Conservation (phyloP, 2,329 filamentous ascomycete genomes). For the Thyridium curvatum region DNA sequence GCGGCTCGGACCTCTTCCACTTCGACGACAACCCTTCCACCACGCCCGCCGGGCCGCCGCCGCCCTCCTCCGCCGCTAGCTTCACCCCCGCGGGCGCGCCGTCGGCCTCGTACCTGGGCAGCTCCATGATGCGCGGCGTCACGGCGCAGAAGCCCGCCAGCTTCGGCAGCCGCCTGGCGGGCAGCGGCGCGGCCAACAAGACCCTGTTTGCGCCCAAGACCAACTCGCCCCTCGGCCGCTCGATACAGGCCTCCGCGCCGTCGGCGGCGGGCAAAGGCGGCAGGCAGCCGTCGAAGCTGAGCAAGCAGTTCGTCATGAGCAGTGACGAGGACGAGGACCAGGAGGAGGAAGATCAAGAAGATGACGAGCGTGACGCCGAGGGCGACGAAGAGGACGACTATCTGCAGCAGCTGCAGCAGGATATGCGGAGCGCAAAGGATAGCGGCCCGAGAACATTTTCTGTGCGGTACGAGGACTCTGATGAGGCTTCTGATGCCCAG, state of each 20-base stretch:
- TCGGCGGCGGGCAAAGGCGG: background rate
- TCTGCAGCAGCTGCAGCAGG: constrained; percentile 6
- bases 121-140: constrained; percentile 41
- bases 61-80: constrained; percentile 44
- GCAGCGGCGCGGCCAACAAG: constrained; percentile 19
- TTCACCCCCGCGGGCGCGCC: constrained; percentile 53
- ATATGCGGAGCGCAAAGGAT: no score
- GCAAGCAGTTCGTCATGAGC: constrained; percentile 31
- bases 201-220: constrained; percentile 32
- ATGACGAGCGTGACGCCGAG: constrained; percentile 31
- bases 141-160: constrained; percentile 10
- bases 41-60: constrained; percentile 45
- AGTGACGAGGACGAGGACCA: constrained; percentile 29
- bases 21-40: constrained; percentile 42
- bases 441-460: no score
- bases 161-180: constrained; percentile 21
- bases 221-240: constrained; percentile 40
- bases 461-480: constrained; percentile 10
- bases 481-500: constrained; percentile 10
- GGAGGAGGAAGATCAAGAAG: constrained; percentile 31
- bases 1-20: constrained; percentile 26
- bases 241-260: constrained; percentile 24
- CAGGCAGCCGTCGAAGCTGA: constrained; percentile 44
- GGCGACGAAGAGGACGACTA: constrained; percentile 14
- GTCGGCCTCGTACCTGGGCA: constrained; percentile 47